Evolutionary conservation across 148 eudicot species (phyloP).

Genomic region (Spergularia bocconei): DNA sequence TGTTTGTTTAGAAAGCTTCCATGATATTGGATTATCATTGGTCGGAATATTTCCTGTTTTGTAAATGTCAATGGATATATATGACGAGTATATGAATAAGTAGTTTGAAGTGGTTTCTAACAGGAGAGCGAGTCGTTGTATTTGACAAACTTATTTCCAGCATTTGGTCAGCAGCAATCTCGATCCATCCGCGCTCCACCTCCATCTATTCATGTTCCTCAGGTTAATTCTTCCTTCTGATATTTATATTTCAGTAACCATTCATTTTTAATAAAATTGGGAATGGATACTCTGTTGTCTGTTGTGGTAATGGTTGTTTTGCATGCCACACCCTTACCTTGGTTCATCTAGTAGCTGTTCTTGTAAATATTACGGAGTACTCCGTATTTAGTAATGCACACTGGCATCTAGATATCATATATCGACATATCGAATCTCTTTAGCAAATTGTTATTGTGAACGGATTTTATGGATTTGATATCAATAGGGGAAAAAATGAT

Average conservation of each 20-base stretch:
- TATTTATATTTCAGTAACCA: too few species aligned
- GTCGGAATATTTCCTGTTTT: neutral
- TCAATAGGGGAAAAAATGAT: neutral
- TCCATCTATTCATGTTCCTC: slow-evolving; percentile 36
- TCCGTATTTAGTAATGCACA: neutral
- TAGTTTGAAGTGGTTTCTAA: neutral
- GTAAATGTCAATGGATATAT: neutral
- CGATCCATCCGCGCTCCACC: slow-evolving; percentile 34
- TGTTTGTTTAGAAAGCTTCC: neutral
- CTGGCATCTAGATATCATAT: neutral
- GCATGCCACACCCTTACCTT: neutral
- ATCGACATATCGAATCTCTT: neutral
- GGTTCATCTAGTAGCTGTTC: slow-evolving; percentile 1
- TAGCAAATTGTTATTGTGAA: neutral
- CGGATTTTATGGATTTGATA: slow-evolving; percentile 6
- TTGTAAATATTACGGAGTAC: neutral
- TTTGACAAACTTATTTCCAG: slow-evolving; percentile 38
- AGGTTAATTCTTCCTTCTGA: slow-evolving; percentile 15
- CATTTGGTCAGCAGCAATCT: slow-evolving; percentile 39
- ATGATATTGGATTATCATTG: neutral
- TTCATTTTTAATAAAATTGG: too few species aligned
- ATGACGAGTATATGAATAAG: neutral
- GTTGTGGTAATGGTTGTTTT: neutral
- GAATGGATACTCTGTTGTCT: neutral
- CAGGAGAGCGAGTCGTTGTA: slow-evolving; percentile 38